phyloP scores from a whole-genome alignment of 441 rosid species.

The Bruguiera hainesii region DNA sequence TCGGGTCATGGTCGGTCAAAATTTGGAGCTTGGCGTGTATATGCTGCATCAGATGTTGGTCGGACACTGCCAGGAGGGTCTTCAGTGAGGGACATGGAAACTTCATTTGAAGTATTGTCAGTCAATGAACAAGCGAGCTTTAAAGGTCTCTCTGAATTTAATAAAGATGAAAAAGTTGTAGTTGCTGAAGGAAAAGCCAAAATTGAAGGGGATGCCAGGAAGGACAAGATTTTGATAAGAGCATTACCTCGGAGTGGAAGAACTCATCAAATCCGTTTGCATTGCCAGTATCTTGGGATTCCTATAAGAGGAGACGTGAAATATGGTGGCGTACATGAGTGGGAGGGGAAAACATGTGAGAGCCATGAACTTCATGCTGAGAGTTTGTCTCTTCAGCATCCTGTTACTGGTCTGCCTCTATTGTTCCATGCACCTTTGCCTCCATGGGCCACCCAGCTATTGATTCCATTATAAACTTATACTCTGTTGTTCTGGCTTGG shows the following conservation, averaged over 20 bases:
- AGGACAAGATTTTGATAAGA: slow-evolving; percentile 62
- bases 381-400: slow-evolving; percentile 74
- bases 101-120: slow-evolving; percentile 64
- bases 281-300: slow-evolving; percentile 84
- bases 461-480: slow-evolving; percentile 20
- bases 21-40: slow-evolving; percentile 90
- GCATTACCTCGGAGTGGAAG: slow-evolving; percentile 84
- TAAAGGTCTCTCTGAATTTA: slow-evolving; percentile 25
- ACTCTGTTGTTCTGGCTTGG: slow-evolving; percentile 3
- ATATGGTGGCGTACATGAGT: slow-evolving; percentile 72
- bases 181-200: slow-evolving; percentile 47
- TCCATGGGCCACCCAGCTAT: slow-evolving; percentile 44
- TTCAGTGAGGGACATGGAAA: slow-evolving; percentile 74
- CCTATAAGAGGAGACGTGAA: slow-evolving; percentile 86
- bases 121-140: slow-evolving; percentile 37
- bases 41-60: slow-evolving; percentile 71
- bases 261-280: slow-evolving; percentile 94
- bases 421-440: slow-evolving; percentile 63
- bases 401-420: slow-evolving; percentile 42
- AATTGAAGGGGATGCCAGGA: slow-evolving; percentile 23
- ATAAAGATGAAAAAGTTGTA: slow-evolving; percentile 25
- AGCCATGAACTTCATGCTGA: slow-evolving; percentile 89
- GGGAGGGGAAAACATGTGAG: slow-evolving; percentile 54
- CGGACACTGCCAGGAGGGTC: slow-evolving; percentile 79
- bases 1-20: slow-evolving; percentile 97